phyloP scores from a whole-genome alignment of 257 asterid genomes.

The Petunia axillaris region DNA sequence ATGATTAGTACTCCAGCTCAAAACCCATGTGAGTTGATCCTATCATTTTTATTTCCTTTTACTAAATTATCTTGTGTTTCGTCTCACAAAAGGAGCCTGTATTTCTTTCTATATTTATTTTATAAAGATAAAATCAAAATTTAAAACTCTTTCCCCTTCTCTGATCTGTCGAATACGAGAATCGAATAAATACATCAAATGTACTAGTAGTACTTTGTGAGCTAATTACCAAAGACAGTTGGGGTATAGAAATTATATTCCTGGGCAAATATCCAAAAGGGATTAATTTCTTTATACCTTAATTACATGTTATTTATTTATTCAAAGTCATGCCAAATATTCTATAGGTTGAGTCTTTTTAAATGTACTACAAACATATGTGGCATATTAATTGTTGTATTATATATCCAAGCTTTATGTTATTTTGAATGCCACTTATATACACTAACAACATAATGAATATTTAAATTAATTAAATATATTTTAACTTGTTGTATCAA shows the following conservation, averaged over 20 bases:
- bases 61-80: conserved; percentile 38
- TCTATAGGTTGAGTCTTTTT: not conserved
- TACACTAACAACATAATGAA: not conserved
- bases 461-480: too few relatives aligned
- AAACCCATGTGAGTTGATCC: conserved; percentile 70
- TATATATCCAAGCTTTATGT: not conserved
- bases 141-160: not conserved
- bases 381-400: not conserved
- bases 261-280: not conserved
- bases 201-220: conserved; percentile 20
- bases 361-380: not conserved
- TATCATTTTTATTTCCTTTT: conserved; percentile 60
- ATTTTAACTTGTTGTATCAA: too few relatives aligned
- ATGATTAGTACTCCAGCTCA: conserved; percentile 73
- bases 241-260: conserved; percentile 19
- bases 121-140: not conserved
- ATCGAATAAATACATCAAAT: conserved; percentile 20
- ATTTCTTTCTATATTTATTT: not conserved
- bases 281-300: conserved; percentile 13
- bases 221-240: conserved; percentile 9
- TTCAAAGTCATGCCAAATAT: not conserved
- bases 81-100: not conserved
- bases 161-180: not conserved
- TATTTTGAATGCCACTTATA: not conserved
- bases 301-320: not conserved